A percentile compares a stretch with the other conserved stretches of the same genome.
These are phyloP conservation scores for Xylaria sp. DNA, from an alignment of 2,329 filamentous ascomycete genomes.

Conservation along the genomic window DNA sequence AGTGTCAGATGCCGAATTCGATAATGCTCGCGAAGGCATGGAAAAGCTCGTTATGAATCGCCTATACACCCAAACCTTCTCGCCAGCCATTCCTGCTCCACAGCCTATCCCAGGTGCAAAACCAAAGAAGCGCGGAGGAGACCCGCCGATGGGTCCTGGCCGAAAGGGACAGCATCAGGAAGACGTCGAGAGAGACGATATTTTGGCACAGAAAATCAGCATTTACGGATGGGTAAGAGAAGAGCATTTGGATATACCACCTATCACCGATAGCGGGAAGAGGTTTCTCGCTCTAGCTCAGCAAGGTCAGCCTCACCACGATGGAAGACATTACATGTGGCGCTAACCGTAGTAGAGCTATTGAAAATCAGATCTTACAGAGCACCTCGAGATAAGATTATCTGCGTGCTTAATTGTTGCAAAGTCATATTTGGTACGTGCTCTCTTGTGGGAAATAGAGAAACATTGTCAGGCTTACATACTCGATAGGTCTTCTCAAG, in stretches of 20 bases:
- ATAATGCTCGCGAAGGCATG: slow-evolving; percentile 98
- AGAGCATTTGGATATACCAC: slow-evolving; percentile 91
- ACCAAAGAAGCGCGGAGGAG: slow-evolving; percentile 74
- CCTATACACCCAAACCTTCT: slow-evolving; percentile 95
- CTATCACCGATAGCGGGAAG: slow-evolving; percentile 84
- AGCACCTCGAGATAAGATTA: slow-evolving; percentile 97
- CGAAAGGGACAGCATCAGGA: slow-evolving; percentile 95
- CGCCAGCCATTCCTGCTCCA: slow-evolving; percentile 86
- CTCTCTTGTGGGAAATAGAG: neutral
- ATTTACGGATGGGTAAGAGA: slow-evolving; percentile 97
- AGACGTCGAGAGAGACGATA: slow-evolving; percentile 94
- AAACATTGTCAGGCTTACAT: slow-evolving; percentile 34
- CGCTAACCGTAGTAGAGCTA: slow-evolving; percentile 71
- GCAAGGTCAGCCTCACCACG: slow-evolving; percentile 69
- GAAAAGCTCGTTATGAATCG: slow-evolving; percentile 99
- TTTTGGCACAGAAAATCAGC: slow-evolving; percentile 94
- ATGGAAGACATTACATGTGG: slow-evolving; percentile 30
- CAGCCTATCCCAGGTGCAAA: slow-evolving; percentile 77
- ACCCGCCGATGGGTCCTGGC: slow-evolving; percentile 80
- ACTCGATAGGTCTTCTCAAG: slow-evolving; percentile 76
- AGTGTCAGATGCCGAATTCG: slow-evolving; percentile 95
- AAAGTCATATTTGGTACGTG: slow-evolving; percentile 94
- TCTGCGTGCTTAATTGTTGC: slow-evolving; percentile 97
- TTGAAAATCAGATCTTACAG: slow-evolving; percentile 97
- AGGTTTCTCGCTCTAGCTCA: slow-evolving; percentile 91